Conservation (phyloP, 805 yeast genomes). For the Wickerhamomyces canadensis region DNA sequence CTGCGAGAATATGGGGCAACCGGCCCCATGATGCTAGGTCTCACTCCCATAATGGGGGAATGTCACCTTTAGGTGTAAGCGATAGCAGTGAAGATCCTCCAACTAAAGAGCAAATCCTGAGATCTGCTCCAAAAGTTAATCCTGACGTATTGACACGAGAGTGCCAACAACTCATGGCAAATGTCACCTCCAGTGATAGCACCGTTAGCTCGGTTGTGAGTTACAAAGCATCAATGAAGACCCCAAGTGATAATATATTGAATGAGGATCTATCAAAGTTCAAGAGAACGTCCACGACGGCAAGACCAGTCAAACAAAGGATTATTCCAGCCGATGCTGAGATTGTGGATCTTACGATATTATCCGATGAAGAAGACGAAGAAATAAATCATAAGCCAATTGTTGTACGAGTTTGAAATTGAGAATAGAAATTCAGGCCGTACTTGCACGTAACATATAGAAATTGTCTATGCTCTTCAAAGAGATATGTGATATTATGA, state of each 20-base stretch:
- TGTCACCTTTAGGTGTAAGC: too few relatives aligned
- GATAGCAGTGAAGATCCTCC: background rate
- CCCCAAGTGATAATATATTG: background rate
- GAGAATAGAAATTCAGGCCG: too few relatives aligned
- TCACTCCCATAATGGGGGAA: too few relatives aligned
- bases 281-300: background rate
- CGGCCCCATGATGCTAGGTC: too few relatives aligned
- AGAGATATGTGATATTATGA: too few relatives aligned
- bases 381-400: background rate
- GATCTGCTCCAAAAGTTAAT: conserved; percentile 3
- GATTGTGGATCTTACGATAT: background rate
- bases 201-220: too few relatives aligned
- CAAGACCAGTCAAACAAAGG: background rate
- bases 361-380: background rate
- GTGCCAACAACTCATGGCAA: background rate
- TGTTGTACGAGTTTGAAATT: background rate
- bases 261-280: background rate
- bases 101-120: conserved; percentile 1
- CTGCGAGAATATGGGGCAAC: too few relatives aligned
- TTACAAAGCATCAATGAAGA: background rate
- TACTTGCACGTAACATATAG: too few relatives aligned
- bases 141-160: background rate
- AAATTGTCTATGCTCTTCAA: too few relatives aligned
- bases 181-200: too few relatives aligned
- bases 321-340: background rate